Conservation (phyloP, 352 stramenopile species). For the Globisporangium uncinulatum region DNA sequence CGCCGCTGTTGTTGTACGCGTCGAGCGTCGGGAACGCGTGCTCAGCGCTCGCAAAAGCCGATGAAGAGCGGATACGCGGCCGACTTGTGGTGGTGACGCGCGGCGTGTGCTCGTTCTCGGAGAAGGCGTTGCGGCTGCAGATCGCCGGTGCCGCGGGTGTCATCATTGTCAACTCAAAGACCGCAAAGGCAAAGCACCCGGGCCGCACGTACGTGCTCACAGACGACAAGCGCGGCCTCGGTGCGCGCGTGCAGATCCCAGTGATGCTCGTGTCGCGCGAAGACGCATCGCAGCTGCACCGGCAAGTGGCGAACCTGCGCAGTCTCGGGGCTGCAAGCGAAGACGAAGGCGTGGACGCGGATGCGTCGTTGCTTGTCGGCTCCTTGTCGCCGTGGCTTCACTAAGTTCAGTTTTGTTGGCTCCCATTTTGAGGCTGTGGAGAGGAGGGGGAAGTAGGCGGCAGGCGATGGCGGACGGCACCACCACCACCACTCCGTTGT, state of each 20-base stretch:
- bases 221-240: constrained; percentile 40
- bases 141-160: constrained; percentile 44
- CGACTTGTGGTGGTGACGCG: constrained; percentile 65
- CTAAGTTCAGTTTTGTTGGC: constrained; percentile 11
- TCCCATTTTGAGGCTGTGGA: constrained; percentile 6
- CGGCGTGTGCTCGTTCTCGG: constrained; percentile 69
- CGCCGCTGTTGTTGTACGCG: constrained; percentile 39
- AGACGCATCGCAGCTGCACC: constrained; percentile 44
- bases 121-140: constrained; percentile 69
- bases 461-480: not conserved
- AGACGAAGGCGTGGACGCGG: constrained; percentile 6
- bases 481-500: not conserved
- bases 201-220: constrained; percentile 63
- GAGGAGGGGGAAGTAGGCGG: not conserved
- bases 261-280: constrained; percentile 58
- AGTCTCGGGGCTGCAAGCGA: constrained; percentile 1
- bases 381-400: constrained; percentile 65
- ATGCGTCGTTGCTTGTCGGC: constrained; percentile 20
- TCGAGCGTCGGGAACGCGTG: constrained; percentile 47
- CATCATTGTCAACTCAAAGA: constrained; percentile 70
- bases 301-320: constrained; percentile 16
- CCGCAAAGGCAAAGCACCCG: constrained; percentile 23
- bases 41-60: constrained; percentile 14
- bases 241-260: constrained; percentile 50
- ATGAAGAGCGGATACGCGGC: constrained; percentile 26